Evolutionary conservation across 192 early-diverging fungal species (phyloP).

Genomic region (Helicostylum pulchrum): DNA sequence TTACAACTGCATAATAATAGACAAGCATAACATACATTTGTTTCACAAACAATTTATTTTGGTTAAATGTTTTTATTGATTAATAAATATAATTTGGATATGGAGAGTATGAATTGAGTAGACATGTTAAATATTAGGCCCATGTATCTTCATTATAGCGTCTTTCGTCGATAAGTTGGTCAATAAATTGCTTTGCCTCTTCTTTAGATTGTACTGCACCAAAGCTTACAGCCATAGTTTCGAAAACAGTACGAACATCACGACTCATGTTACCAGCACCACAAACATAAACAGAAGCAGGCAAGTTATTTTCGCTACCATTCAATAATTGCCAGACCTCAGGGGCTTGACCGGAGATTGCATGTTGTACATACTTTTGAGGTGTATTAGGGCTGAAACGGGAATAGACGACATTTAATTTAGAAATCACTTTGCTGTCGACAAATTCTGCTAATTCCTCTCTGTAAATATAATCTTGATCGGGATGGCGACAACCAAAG

Average conservation of each 20-base stretch:
- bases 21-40: too few species aligned
- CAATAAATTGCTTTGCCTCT: slow-evolving; percentile 25
- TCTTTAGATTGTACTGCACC: slow-evolving; percentile 9
- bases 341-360: slow-evolving; percentile 17
- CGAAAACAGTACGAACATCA: slow-evolving; percentile 29
- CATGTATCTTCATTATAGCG: slow-evolving; percentile 36
- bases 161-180: slow-evolving; percentile 9
- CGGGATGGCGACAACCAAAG: slow-evolving; percentile 77
- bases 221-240: slow-evolving; percentile 15
- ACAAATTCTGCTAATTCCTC: slow-evolving; percentile 49
- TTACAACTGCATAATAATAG: too few species aligned
- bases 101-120: too few species aligned
- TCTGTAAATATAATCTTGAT: slow-evolving; percentile 70
- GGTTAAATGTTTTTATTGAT: too few species aligned
- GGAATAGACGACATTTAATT: slow-evolving; percentile 61
- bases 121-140: slow-evolving; percentile 13
- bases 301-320: not conserved
- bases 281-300: slow-evolving; percentile 27
- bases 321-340: slow-evolving; percentile 14
- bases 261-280: slow-evolving; percentile 31
- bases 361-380: slow-evolving; percentile 32
- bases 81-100: too few species aligned
- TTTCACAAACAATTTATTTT: too few species aligned
- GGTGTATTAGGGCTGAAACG: slow-evolving; percentile 35
- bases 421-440: slow-evolving; percentile 50